Base-by-base conservation (phyloP, 75 land plant species). In the Pseudotsuga menziesii region DNA sequence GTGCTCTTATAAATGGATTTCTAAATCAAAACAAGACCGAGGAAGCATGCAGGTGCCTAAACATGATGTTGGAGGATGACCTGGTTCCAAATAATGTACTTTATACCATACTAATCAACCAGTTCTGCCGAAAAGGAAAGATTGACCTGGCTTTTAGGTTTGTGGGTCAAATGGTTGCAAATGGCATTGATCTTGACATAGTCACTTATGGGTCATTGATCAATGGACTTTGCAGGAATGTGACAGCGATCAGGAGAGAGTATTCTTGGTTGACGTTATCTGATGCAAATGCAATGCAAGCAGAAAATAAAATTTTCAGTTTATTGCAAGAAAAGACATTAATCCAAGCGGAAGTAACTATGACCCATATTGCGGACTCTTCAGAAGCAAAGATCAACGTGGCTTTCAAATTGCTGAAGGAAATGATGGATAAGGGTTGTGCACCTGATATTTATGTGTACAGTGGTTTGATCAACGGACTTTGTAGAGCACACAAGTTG, bases 161-260 rank as follows among this genome's bases (percentile, higher is more conserved):
- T 61, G 86, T 85, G 39, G 52, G 72, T 55, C 85, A 88, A 63
- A 88, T 91, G 88, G 32, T 54, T 88, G 85, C 75, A 85, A 85
- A 75, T 58, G 83, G 84, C 57, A 80, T 80, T 56, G 2, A 64
- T 54, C 84, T 85, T 56, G 74, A 73, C 58, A 73, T 15, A 22
- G 89, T 81, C 32, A 78, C 81, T 80, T 76, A 56, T 22, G 89
- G 84, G 85, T 86, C 85, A 35, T 58, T 91, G 13, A 79, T 91
- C 48, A 73, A 82, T 63, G 63, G 58, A 22, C 81, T 87, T 74
- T 81, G 80, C 36, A 86, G 85, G 80, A 79, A 76, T 12, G 85
- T 95, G 58, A 83, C 88, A 78, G 95, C 89, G 25, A 84, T 88
- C n/a, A 93, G 96, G 60, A 91, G 76, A 76, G 86, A 79, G 75